These are phyloP conservation scores for Hemisphaericaspora nanyangensis DNA, from an alignment of 805 yeast genomes.

Conservation along the genomic window DNA sequence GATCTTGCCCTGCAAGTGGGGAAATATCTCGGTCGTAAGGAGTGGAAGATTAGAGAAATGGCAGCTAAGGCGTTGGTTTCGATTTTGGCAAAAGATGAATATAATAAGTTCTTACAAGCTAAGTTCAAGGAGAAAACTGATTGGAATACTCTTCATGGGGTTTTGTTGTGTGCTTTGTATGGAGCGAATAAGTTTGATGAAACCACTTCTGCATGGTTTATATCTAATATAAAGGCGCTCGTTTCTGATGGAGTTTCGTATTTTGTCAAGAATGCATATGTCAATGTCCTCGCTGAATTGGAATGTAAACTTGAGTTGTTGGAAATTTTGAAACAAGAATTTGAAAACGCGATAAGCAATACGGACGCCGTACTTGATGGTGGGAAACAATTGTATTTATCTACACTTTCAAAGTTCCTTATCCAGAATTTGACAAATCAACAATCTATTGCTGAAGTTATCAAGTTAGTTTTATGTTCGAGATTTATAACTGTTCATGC, in stretches of 20 bases:
- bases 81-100: slow-evolving; percentile 9
- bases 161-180: slow-evolving; percentile 2
- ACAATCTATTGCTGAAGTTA: not conserved
- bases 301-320: not conserved
- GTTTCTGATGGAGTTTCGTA: not conserved
- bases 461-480: not conserved
- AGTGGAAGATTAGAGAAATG: slow-evolving; percentile 87
- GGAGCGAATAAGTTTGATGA: not conserved
- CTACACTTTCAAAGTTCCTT: slow-evolving; percentile 26
- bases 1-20: not conserved
- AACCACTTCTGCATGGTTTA: not conserved
- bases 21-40: slow-evolving; percentile 43
- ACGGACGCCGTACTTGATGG: slow-evolving; percentile 36
- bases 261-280: slow-evolving; percentile 4
- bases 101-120: slow-evolving; percentile 20
- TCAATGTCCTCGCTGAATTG: slow-evolving; percentile 4
- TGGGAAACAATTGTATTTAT: slow-evolving; percentile 44
- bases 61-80: slow-evolving; percentile 69
- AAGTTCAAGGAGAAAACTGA: not conserved
- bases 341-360: not conserved
- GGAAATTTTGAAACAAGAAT: not conserved
- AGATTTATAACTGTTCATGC: not conserved
- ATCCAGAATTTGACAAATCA: slow-evolving; percentile 20
- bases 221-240: not conserved
- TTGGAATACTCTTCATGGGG: slow-evolving; percentile 6